Conservation (phyloP, 805 yeast species). For the Dipodascus geniculatus region DNA sequence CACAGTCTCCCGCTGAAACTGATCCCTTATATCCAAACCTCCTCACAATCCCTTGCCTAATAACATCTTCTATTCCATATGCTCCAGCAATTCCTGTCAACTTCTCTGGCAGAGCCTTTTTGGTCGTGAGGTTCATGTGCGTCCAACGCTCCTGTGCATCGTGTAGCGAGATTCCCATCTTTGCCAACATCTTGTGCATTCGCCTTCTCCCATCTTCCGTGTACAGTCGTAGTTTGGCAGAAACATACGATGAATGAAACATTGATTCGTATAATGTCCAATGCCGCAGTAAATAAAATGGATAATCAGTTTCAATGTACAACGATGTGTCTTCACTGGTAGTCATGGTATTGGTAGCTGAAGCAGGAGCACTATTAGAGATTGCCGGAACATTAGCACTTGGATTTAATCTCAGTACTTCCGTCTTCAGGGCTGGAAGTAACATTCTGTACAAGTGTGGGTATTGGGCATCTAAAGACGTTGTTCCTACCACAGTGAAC, state of each 20-base stretch:
- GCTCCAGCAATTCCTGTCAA: constrained; percentile 58
- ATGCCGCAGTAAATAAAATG: constrained; percentile 75
- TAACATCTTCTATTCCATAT: constrained; percentile 73
- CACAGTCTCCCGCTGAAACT: constrained; percentile 85
- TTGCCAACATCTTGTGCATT: constrained; percentile 83
- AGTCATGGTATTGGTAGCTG: constrained; percentile 11
- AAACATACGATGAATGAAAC: constrained; percentile 80
- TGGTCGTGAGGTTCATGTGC: constrained; percentile 72
- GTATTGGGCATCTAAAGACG: constrained; percentile 61
- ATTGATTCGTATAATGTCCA: constrained; percentile 90
- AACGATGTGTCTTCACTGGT: constrained; percentile 29
- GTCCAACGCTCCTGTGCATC: constrained; percentile 90
- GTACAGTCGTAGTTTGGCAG: constrained; percentile 80
- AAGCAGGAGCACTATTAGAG: constrained; percentile 18
- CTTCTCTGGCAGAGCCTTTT: constrained; percentile 56
- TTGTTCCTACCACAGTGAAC: constrained; percentile 81
- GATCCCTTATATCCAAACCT: constrained; percentile 82
- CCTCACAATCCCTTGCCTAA: constrained; percentile 76
- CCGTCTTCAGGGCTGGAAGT: constrained; percentile 68
- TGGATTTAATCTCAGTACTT: constrained; percentile 46
- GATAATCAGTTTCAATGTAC: constrained; percentile 70
- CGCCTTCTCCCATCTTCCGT: constrained; percentile 82
- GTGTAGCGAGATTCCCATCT: constrained; percentile 86
- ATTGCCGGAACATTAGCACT: background rate
- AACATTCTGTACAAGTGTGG: constrained; percentile 61